Percentiles rank a stretch among this genome's conserved stretches.
phyloP scores from a whole-genome alignment of 345 rosid genomes.

The Salix arbutifolia region DNA sequence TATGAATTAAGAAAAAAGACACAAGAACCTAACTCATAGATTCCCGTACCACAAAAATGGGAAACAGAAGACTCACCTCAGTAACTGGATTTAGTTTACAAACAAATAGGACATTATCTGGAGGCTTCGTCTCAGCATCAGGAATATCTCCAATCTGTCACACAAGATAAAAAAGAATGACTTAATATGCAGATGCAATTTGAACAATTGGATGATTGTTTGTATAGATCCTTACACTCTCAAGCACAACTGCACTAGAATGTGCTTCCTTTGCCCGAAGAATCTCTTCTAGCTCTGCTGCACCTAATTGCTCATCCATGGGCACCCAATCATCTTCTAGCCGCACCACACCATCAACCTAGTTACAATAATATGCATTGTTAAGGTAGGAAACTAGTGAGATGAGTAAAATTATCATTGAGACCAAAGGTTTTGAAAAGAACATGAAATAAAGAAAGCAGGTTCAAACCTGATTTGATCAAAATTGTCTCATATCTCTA shows the following conservation, averaged over 20 bases:
- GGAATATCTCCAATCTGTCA: slow-evolving; percentile 67
- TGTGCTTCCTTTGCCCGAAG: slow-evolving; percentile 76
- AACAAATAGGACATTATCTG: slow-evolving; percentile 90
- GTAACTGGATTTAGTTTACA: slow-evolving; percentile 98
- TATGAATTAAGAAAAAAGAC: background rate
- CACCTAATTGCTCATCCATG: slow-evolving; percentile 73
- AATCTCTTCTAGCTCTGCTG: slow-evolving; percentile 69
- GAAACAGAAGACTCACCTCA: slow-evolving; percentile 57
- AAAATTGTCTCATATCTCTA: too few relatives aligned
- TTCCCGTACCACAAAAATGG: background rate
- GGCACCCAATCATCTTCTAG: slow-evolving; percentile 99
- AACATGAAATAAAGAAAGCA: background rate
- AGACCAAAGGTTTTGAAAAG: background rate
- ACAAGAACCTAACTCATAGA: background rate
- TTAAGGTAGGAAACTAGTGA: background rate
- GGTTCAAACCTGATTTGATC: background rate
- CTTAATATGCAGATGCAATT: background rate
- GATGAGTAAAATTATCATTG: background rate
- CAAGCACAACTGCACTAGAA: slow-evolving; percentile 96
- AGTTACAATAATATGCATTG: slow-evolving; percentile 1
- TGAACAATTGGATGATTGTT: slow-evolving; percentile 7
- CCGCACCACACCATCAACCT: slow-evolving; percentile 76
- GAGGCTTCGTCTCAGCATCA: slow-evolving; percentile 86
- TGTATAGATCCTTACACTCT: slow-evolving; percentile 55
- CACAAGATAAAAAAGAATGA: slow-evolving; percentile 6